These are phyloP conservation scores for Rubus parviflorus DNA, from an alignment of 306 rosid species.

Conservation along the genomic window DNA sequence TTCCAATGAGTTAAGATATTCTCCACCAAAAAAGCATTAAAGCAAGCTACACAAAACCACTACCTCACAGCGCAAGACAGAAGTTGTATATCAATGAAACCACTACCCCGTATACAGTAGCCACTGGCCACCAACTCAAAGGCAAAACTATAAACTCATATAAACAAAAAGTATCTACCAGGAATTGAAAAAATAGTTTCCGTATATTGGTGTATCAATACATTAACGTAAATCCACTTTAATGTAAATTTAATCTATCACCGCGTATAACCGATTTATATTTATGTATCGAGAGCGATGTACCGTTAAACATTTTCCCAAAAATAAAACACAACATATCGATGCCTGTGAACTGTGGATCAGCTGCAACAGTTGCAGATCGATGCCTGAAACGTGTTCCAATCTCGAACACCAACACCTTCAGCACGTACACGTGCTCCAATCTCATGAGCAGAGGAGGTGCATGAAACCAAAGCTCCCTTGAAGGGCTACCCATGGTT, in stretches of 20 bases:
- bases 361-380: not conserved
- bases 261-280: too few species aligned
- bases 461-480: slow-evolving; percentile 4
- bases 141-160: slow-evolving; percentile 21
- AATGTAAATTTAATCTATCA: too few species aligned
- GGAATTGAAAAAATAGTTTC: not conserved
- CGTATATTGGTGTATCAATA: too few species aligned
- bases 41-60: not conserved
- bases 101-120: not conserved
- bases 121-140: slow-evolving; percentile 10
- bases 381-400: not conserved
- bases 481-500: slow-evolving; percentile 53
- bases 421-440: slow-evolving; percentile 8
- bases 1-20: not conserved
- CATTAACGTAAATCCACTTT: too few species aligned
- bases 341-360: not conserved
- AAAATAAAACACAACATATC: too few species aligned
- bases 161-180: not conserved
- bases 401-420: slow-evolving; percentile 15
- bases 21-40: not conserved
- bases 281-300: too few species aligned
- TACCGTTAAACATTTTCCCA: too few species aligned
- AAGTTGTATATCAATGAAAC: not conserved
- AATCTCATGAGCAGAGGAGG: slow-evolving; percentile 6
- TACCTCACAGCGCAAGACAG: not conserved